Base-by-base conservation (phyloP, 139 green algal species). In the Chlorella vulgaris region DNA sequence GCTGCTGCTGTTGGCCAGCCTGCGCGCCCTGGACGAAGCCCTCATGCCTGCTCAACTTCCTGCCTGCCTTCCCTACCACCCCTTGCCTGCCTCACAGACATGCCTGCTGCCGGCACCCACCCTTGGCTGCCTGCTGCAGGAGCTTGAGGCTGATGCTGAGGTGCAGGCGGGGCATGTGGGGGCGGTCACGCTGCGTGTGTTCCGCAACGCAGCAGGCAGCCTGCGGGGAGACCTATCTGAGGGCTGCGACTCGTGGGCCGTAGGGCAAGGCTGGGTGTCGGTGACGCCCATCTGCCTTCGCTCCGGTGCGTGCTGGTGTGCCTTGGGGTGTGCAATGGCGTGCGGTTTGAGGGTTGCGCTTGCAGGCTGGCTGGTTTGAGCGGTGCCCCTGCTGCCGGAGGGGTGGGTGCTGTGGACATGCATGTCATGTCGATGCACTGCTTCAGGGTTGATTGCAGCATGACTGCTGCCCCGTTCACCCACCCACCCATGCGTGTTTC, bases 191-290 rank as follows among this genome's bases (percentile, higher is more conserved):
- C 55, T 88, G 63, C 63, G 84, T 0, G 74, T 80, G n/a, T 88
- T 86, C 74, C 67, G 55, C 10, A 84, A 88, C 58, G 36, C 31
- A 21, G 38, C 76, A 18, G 74, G 50, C 24, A 39, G 76, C 26
- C 29, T 60, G 13, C 80, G 60, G 78, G 87, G 85, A 8, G 90
- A 94, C 33, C 31, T 82, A 4, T 68, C 51, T 13, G 75, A 88
- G 38, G 91, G 91, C 24, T 78, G 68, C 43, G 92, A 96, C 74
- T 86, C 62, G 18, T 92, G 85, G 85, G 92, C 92, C 4, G 83
- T 96, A 22, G 51, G 68, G 5, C 80, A 89, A 39, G 87, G 90
- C 22, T 95, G 88, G 87, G 86, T 91, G 19, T 86, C 80, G 15
- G 85, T 96, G 0, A 95, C 91, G 0, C 87, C 89, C 0, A 70